phyloP scores from a whole-genome alignment of 768 basidiomycete genomes.

The Myochromella boudieri region DNA sequence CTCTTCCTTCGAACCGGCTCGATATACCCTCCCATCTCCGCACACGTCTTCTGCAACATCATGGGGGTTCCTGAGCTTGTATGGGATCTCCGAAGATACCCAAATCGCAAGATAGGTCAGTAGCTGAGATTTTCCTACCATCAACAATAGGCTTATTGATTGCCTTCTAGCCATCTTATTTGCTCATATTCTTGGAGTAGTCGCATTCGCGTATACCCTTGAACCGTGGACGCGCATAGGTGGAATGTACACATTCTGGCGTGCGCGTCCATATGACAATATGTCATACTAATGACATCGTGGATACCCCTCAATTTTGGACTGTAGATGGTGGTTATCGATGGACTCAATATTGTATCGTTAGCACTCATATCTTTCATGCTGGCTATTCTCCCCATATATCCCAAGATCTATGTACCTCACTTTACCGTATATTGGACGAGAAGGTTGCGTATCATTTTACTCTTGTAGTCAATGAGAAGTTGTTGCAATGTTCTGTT shows the following conservation, averaged over 20 bases:
- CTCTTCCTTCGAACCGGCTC: conserved; percentile 87
- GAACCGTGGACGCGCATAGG: conserved; percentile 45
- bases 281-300: conserved; percentile 17
- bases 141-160: conserved; percentile 8
- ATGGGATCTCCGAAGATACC: conserved; percentile 55
- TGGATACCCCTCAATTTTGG: too few species aligned
- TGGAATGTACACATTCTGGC: conserved; percentile 49
- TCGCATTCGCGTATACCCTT: conserved; percentile 55
- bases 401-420: too few species aligned
- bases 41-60: conserved; percentile 91
- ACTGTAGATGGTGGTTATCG: neutral
- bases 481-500: too few species aligned
- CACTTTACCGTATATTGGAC: too few species aligned
- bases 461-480: too few species aligned
- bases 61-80: conserved; percentile 84
- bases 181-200: conserved; percentile 60
- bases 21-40: conserved; percentile 69
- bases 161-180: conserved; percentile 45
- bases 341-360: neutral
- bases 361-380: neutral
- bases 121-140: conserved; percentile 19
- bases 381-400: neutral
- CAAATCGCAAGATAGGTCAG: conserved; percentile 52
- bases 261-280: conserved; percentile 12
- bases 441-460: too few species aligned